phyloP scores from a whole-genome alignment of 2,329 filamentous ascomycete genomes.

The Thielaviopsis cerberus region DNA sequence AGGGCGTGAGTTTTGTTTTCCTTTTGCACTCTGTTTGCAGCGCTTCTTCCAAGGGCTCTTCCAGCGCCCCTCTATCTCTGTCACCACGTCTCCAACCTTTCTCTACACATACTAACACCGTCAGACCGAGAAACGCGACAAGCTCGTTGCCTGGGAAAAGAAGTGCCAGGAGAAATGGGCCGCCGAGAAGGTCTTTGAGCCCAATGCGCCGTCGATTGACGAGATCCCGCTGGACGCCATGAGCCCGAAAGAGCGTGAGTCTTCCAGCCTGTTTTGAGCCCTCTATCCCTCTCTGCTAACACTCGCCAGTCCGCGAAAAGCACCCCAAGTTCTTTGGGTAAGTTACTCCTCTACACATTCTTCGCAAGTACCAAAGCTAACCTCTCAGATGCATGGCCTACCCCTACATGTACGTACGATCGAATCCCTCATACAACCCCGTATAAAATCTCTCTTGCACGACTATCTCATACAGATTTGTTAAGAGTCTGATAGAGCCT shows the following conservation, averaged over 20 bases:
- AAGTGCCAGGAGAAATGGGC: slow-evolving; percentile 55
- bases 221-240: slow-evolving; percentile 64
- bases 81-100: too few species aligned
- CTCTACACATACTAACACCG: slow-evolving; percentile 5
- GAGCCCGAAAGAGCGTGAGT: slow-evolving; percentile 40
- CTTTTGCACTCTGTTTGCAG: not conserved
- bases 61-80: slow-evolving; percentile 9
- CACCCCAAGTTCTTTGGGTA: slow-evolving; percentile 75
- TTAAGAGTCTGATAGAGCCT: too few species aligned
- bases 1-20: slow-evolving; percentile 27
- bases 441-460: too few species aligned
- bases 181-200: slow-evolving; percentile 60
- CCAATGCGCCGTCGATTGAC: slow-evolving; percentile 59
- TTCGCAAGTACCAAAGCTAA: slow-evolving; percentile 1
- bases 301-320: slow-evolving; percentile 41
- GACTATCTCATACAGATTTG: too few species aligned
- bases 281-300: not conserved
- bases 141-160: slow-evolving; percentile 67
- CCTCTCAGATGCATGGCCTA: slow-evolving; percentile 22
- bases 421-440: not conserved
- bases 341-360: slow-evolving; percentile 33
- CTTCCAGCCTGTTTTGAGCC: too few species aligned
- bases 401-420: slow-evolving; percentile 20
- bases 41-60: not conserved
- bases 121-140: slow-evolving; percentile 76